These are phyloP conservation scores for Coemansia sp. DNA, from an alignment of 371 early-diverging fungal genomes.

Conservation along the genomic window DNA sequence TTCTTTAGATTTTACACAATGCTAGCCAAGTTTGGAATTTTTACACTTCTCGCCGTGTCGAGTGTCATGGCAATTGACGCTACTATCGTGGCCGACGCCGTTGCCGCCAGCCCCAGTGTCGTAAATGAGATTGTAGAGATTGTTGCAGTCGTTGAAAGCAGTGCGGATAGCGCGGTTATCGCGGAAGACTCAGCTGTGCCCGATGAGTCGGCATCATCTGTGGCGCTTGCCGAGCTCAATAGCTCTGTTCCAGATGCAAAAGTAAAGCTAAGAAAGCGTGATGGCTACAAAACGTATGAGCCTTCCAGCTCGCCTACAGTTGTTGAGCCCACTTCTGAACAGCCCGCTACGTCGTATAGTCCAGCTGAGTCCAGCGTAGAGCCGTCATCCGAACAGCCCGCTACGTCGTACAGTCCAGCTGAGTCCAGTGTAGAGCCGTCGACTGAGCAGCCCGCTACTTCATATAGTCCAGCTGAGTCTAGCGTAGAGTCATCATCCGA, in stretches of 20 bases:
- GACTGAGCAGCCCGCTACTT: no score
- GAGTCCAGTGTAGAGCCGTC: no score
- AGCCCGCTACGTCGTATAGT: no score
- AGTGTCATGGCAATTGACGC: neutral
- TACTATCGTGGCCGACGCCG: neutral
- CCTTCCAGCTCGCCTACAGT: neutral
- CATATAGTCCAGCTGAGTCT: no score
- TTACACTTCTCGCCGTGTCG: constrained; percentile 3
- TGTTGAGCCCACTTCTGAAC: constrained; percentile 3
- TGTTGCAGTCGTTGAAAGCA: neutral
- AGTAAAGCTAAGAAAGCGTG: neutral
- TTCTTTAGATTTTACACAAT: neutral
- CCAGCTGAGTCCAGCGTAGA: no score
- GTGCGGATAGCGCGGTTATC: neutral
- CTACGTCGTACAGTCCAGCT: no score
- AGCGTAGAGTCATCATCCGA: no score
- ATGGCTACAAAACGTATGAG: neutral
- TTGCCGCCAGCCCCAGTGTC: neutral
- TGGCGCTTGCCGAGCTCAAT: neutral
- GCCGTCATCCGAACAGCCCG: no score
- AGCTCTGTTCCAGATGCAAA: neutral
- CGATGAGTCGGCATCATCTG: neutral
- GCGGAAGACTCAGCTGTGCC: neutral
- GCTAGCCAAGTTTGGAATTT: constrained; percentile 11
- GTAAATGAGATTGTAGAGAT: neutral